Evolutionary conservation across 2,329 filamentous ascomycete genomes (phyloP), one percentile per base, ranked within the genome.

Genomic region (Fusarium sterilihyphosum): DNA sequence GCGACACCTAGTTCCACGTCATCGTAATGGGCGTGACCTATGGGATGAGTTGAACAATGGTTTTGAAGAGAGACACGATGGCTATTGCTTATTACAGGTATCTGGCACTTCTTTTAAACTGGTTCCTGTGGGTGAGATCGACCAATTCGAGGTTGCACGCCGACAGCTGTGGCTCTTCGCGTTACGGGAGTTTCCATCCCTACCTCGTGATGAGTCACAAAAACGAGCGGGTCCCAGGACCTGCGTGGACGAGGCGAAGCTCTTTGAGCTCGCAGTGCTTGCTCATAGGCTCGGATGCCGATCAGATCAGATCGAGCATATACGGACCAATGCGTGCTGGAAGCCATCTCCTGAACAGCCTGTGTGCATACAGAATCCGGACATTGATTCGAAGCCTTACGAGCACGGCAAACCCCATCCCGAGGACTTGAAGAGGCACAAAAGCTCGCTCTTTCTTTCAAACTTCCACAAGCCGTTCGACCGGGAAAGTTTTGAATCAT

Each of bases 141-240:
- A 60, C 33, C 38, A 44, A 35, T 60, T 60, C 46, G 62, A 65
- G 35, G 41, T 65, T 31, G 62, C 62, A 41, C 16, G 41, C 47
- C 46, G 62, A 31, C 62, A 65, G 46, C 54, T 65, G 31, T 65
- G 56, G 62, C 54, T 65, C 31, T 65, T 65, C 33, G 62, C 62
- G 41, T 40, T 65, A 49, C 62, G 62, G 29, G 62, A 65, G n/a
- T 65, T 60, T 44, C 62, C 54, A 40, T 49, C 46, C 33, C 24
- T 65, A 50, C 62, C 62, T 22, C 37, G 62, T 40, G 26, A 65
- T 26, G 54, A 10, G 17, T 52, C 31, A 4, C 2, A 40, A 31
- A 65, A 65, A 44, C 46, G 35, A 59, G 62, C 62, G 31, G 54
- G n/a, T 43, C 22, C 62, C 24, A 52, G 53, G 46, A 52, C 38